Evolutionary conservation across 1,284 basidiomycete genomes (phyloP), one percentile per base, ranked within the genome.

Genomic region (Puccinia novopanici): DNA sequence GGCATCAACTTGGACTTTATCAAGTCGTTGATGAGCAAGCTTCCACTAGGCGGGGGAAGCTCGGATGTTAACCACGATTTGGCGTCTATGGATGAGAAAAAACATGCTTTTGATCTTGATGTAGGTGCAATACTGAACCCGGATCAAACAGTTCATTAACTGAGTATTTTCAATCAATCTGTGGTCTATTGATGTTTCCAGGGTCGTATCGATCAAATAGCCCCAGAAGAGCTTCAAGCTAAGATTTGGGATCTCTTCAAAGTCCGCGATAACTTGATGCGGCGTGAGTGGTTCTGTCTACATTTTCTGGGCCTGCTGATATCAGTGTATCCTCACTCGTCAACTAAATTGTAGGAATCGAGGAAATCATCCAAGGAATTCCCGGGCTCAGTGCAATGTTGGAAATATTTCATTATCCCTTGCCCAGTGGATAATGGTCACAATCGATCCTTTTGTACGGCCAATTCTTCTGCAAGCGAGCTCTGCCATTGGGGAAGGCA

Each of bases 191-290:
- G n/a, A 40, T 37, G 17, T 1, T 61, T 61, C 82, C 82, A 52
- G 84, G 84, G 24, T 83, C 84, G 8, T 50, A 76, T 92, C 0
- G 89, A 91, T 82, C 89, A 92, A 61, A 93, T 97, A 93, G 91
- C 87, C 77, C 94, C 95, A 0, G 92, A 95, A 85, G 94, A 97
- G 86, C 85, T 96, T 81, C 92, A 95, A 86, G 87, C 89, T 2
- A 90, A 90, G 3, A 86, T 96, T 19, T 96, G 94, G 94, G 90
- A 93, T 86, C 90, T 97, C 15, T 86, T 97, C 84, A 90, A 89
- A 65, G 95, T 95, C 87, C 89, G 94, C 73, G 95, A 98, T 86
- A 89, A 89, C 54, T 86, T 91, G 68, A 78, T 78, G 75, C 75
- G 75, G 48, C 75, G 75, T 78, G 24, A 68, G 75, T 70, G 19